Conservation (phyloP, 2,329 filamentous ascomycete genomes). For the Paecilomyces sp. region DNA sequence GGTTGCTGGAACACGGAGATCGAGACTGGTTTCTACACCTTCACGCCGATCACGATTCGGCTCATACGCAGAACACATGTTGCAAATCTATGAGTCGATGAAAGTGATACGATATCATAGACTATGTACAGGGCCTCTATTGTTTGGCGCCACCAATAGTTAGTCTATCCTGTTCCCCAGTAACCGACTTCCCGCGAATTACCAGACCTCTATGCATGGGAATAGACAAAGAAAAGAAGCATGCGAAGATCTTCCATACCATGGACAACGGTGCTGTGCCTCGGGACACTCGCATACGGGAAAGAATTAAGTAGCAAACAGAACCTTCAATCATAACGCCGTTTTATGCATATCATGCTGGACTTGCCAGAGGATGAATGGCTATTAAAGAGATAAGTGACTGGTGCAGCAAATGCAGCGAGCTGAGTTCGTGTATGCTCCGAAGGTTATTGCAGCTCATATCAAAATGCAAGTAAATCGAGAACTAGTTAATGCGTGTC, state of each 20-base stretch:
- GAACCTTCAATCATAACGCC: neutral
- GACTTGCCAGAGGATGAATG: neutral
- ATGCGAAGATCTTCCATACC: neutral
- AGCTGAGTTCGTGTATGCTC: neutral
- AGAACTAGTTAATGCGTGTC: conserved; percentile 2
- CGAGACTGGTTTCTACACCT: neutral
- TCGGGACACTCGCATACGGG: neutral
- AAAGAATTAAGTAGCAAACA: neutral
- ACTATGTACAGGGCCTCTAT: conserved; percentile 18
- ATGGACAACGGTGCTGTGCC: neutral
- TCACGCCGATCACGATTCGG: neutral
- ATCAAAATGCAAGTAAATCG: neutral
- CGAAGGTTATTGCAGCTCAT: neutral
- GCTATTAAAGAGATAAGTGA: neutral
- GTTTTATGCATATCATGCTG: neutral
- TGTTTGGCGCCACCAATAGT: conserved; percentile 2
- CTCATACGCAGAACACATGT: neutral
- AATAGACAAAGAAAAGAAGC: neutral
- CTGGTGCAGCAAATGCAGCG: neutral
- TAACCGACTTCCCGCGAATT: conserved; percentile 6
- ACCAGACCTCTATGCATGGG: conserved; percentile 8
- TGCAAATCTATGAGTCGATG: neutral
- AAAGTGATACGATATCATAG: conserved; percentile 3
- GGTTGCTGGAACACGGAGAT: neutral
- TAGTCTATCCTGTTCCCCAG: conserved; percentile 13